phyloP scores from a whole-genome alignment of 495 filamentous ascomycete species.

The Coniosporium apollinis region DNA sequence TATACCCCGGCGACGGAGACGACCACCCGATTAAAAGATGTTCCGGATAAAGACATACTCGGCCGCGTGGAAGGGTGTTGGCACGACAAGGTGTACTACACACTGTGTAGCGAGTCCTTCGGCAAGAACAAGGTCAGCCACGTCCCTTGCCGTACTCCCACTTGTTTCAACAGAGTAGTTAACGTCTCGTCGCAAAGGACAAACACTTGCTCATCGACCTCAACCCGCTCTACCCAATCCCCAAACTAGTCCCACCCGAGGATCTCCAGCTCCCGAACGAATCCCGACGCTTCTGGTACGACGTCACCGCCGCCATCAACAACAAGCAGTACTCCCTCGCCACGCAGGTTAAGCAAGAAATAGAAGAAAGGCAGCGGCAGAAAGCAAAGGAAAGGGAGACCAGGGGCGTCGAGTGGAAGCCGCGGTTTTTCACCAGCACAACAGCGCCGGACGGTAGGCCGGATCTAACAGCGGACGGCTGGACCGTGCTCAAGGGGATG shows the following conservation, averaged over 20 bases:
- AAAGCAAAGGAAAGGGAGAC: conserved; percentile 64
- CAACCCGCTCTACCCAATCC: conserved; percentile 53
- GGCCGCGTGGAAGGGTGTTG: conserved; percentile 74
- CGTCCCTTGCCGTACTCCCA: conserved; percentile 1
- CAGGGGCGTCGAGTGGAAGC: conserved; percentile 52
- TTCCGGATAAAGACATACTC: conserved; percentile 65
- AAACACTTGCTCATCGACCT: conserved; percentile 70
- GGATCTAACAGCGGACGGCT: conserved; percentile 61
- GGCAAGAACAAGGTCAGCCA: conserved; percentile 29
- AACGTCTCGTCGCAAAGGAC: conserved; percentile 32
- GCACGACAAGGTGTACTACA: conserved; percentile 56
- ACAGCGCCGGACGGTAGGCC: conserved; percentile 63
- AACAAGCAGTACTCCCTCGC: conserved; percentile 70
- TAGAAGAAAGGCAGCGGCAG: conserved; percentile 78
- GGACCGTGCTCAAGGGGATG: conserved; percentile 48
- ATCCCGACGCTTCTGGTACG: conserved; percentile 72
- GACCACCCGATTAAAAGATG: conserved; percentile 62
- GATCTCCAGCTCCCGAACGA: conserved; percentile 75
- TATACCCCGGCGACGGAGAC: conserved; percentile 72
- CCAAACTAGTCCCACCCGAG: conserved; percentile 60
- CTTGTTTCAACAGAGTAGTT: conserved; percentile 16
- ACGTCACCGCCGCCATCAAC: conserved; percentile 74
- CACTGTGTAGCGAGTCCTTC: conserved; percentile 25
- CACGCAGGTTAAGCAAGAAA: conserved; percentile 71
- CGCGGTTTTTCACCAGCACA: conserved; percentile 73